Base-by-base conservation (phyloP, 2,329 filamentous ascomycete species). In the Epichloe glyceriae region DNA sequence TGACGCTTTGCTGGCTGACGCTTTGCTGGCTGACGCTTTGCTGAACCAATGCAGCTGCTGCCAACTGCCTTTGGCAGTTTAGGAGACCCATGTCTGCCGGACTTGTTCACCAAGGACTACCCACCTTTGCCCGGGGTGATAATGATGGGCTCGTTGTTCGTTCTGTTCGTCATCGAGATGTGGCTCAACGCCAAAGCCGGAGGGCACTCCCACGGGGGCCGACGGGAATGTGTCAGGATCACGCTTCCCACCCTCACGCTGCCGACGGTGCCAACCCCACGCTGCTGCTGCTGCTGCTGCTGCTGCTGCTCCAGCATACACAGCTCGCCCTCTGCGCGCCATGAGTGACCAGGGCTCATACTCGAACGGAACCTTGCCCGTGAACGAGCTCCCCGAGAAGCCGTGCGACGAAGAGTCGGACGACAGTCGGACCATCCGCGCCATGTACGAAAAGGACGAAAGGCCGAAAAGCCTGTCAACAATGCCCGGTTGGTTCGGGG, bases 121-220 rank as follows among this genome's bases (percentile, higher is more conserved):
- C 78, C 79, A 5, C 74, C 80, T 26, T 70, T 83, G 59, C 77
- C 79, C 2, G 79, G 79, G 58, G 78, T 80, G 26, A 82, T 83
- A 63, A 82, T 82, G 77, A 82, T 83, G 77, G 71, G 55, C 0
- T 73, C 80, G 19, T 72, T 83, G 55, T 82, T 83, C 59, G 61
- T 70, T 17, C 68, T 85, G 3, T 85, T 85, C 59, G 66, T 73
- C n/a, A 68, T 82, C 34, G 79, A 82, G 61, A 75, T 82, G 71
- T 80, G 72, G 64, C 71, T 82, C 54, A 79, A 81, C 59, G 64
- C 68, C 45, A 81, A 80, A 65, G 74, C 73, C 48, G 78, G 77
- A 4, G 76, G 76, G 0, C 76, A 80, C 57, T 75, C 72, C 3
- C 79, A 82, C 54, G 78, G 78, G 30, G 76, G 77, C 73, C 76